Evolutionary conservation across 2,329 filamentous ascomycete genomes (phyloP), one percentile per base, ranked within the genome.

Genomic region (Lecanoromycetidae sp.): DNA sequence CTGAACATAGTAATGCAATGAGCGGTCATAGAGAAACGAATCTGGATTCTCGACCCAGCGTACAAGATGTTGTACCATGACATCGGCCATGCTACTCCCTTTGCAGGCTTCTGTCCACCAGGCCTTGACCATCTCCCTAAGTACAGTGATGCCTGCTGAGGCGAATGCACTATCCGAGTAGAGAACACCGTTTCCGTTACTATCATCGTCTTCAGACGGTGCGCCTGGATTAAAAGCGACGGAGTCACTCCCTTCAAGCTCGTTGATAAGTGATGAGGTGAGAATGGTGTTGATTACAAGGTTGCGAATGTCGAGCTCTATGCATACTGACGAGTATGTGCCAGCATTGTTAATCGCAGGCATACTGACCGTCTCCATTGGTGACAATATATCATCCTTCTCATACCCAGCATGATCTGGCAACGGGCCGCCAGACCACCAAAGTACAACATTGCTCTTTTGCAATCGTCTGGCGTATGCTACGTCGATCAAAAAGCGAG

Each of bases 381-480:
- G 77, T 0, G 84, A 84, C 0, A 84, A 68, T 19, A 95, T 77
- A 62, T 96, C 87, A 58, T 99, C 93, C 52, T 82, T 84, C 62
- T 99, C 91, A 61, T 95, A 87, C 0, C 91, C 91, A 37, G 87
- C 91, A 64, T 99, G 91, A 61, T 99, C 91, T 1, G 93, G 91
- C 43, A 83, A 79, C 0, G 90, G 79, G 5, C 82, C 81, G 8
- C 78, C 74, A 15, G 90, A 96, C 91, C 91, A 99, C 91, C 91
- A 99, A 5, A 99, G 71, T 5, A 98, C 84, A 1, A 98, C 86
- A 48, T 88, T 87, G 60, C 90, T 94, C 55, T 84, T 82, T 59
- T 94, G 87, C 43, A 99, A 69, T 15, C 88, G 77, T 48, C 93
- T 75, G 0, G 91, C 91, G 61, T 96, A 99, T 0, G 90, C 85